A percentile compares a stretch with the other conserved stretches of the same genome.
Evolutionary conservation across 1,284 basidiomycete genomes (phyloP).

Genomic region (Mycosarcoma mackinlayi): DNA sequence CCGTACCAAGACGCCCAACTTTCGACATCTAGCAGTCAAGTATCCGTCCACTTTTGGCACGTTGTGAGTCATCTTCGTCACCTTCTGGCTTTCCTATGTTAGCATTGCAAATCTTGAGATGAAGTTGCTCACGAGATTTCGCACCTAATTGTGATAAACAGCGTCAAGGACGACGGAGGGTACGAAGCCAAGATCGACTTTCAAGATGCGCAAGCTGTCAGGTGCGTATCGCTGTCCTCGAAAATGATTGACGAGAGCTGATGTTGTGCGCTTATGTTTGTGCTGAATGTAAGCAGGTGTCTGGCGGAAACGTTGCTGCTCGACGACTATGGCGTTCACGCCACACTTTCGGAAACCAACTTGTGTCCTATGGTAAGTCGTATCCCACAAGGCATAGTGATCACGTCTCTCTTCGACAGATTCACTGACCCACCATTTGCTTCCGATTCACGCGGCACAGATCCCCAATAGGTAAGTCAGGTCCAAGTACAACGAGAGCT

Average conservation of each 20-base stretch:
- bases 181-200: constrained; percentile 47
- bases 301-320: constrained; percentile 33
- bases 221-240: constrained; percentile 2
- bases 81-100: background rate
- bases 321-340: constrained; percentile 35
- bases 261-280: background rate
- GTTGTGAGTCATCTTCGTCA: constrained; percentile 12
- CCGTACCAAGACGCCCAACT: constrained; percentile 17
- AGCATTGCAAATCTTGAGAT: no score
- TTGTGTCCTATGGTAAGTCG: constrained; percentile 46
- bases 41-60: constrained; percentile 23
- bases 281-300: constrained; percentile 11
- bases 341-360: constrained; percentile 13
- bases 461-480: constrained; percentile 23
- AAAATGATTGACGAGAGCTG: background rate
- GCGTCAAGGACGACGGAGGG: constrained; percentile 33
- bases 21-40: constrained; percentile 20
- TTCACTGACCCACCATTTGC: background rate
- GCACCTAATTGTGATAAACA: background rate
- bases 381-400: no score
- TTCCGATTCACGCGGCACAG: background rate
- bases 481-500: no score
- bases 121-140: no score
- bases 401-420: no score
- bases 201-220: constrained; percentile 31